Percentiles rank a stretch among this genome's conserved stretches.
Evolutionary conservation across 1,284 basidiomycete species (phyloP).

Genomic region (Trichosporon sp.): DNA sequence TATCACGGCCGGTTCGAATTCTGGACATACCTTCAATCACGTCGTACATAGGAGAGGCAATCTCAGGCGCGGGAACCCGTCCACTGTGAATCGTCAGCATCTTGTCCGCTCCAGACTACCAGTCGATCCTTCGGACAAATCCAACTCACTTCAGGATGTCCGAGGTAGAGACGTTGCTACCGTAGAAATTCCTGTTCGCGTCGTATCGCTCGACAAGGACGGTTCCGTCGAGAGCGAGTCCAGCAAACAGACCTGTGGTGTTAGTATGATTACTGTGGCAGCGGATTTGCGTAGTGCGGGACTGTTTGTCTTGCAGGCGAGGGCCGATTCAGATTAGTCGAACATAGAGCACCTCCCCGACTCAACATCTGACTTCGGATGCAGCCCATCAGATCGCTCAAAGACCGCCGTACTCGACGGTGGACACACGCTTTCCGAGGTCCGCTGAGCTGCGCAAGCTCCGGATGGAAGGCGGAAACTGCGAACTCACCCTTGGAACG

Average conservation of each 20-base stretch:
- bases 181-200: constrained; percentile 91
- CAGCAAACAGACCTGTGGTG: constrained; percentile 78
- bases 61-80: constrained; percentile 91
- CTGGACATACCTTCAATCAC: constrained; percentile 64
- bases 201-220: constrained; percentile 92
- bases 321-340: no score
- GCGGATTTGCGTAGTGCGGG: no score
- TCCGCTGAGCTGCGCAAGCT: background rate
- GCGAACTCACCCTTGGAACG: constrained; percentile 71
- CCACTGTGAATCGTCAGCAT: constrained; percentile 41
- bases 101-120: background rate
- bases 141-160: constrained; percentile 64
- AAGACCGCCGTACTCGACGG: background rate
- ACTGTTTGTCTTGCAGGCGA: no score
- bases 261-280: background rate
- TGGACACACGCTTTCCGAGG: background rate
- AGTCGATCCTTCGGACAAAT: background rate
- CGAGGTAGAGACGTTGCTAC: constrained; percentile 77
- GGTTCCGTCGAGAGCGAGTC: constrained; percentile 90
- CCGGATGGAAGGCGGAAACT: background rate
- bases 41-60: constrained; percentile 87
- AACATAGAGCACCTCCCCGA: no score
- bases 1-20: background rate
- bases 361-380: no score
- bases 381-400: no score